Conservation (phyloP, 2,329 filamentous ascomycete species). For the Phyllosticta paracitricarpa region DNA sequence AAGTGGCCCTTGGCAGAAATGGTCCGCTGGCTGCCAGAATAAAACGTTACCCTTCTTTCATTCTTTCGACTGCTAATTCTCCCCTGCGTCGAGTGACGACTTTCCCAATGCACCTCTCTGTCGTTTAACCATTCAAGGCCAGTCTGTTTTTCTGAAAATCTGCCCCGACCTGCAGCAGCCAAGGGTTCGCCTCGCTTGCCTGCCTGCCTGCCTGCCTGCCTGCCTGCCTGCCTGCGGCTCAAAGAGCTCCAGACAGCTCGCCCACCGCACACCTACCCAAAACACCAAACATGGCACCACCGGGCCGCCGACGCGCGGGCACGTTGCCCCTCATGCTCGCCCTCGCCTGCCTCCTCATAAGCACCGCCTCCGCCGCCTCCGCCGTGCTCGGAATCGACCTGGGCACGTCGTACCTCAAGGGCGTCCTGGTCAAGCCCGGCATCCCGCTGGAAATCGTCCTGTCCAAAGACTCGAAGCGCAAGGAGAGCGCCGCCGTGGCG, state of each 20-base stretch:
- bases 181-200: neutral
- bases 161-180: neutral
- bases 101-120: neutral
- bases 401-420: constrained; percentile 95
- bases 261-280: constrained; percentile 7
- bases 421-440: constrained; percentile 87
- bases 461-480: constrained; percentile 94
- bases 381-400: constrained; percentile 89
- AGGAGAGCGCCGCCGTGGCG: constrained; percentile 81
- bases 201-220: neutral
- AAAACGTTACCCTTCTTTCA: constrained; percentile 1
- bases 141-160: neutral
- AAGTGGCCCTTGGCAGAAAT: constrained; percentile 9
- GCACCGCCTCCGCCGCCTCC: constrained; percentile 52
- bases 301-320: constrained; percentile 32
- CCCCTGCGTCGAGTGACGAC: neutral
- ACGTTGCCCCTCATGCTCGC: constrained; percentile 40
- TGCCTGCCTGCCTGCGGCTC: neutral
- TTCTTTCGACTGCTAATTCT: no score
- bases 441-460: constrained; percentile 96
- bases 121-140: neutral
- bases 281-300: constrained; percentile 35
- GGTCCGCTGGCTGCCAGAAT: neutral
- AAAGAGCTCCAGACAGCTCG: constrained; percentile 7
- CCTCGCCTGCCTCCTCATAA: constrained; percentile 44